These are phyloP conservation scores for Erythrophleum fordii DNA, from an alignment of 306 rosid genomes.

Conservation along the genomic window DNA sequence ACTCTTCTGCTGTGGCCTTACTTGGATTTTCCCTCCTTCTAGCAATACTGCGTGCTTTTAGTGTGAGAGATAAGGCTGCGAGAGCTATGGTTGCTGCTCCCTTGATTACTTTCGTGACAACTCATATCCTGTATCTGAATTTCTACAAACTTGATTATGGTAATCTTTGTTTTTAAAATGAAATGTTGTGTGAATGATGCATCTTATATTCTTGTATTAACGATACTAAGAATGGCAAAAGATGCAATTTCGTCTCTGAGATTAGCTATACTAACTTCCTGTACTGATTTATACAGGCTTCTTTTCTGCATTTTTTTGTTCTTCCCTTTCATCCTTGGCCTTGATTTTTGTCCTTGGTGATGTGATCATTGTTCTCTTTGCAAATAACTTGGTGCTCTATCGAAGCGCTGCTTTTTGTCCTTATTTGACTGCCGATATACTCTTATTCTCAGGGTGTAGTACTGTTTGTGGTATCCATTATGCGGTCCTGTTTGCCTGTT, in stretches of 20 bases:
- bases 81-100: slow-evolving; percentile 94
- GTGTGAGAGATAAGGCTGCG: slow-evolving; percentile 86
- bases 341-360: not conserved
- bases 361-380: slow-evolving; percentile 1
- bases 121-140: slow-evolving; percentile 92
- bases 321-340: not conserved
- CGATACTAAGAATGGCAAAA: not conserved
- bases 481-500: not conserved
- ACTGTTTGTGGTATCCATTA: not conserved
- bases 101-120: slow-evolving; percentile 74
- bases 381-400: not conserved
- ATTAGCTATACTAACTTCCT: slow-evolving; percentile 4
- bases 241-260: slow-evolving; percentile 3
- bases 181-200: slow-evolving; percentile 16
- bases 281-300: not conserved
- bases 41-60: slow-evolving; percentile 53
- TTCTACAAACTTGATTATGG: slow-evolving; percentile 77
- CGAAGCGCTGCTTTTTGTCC: not conserved
- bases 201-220: slow-evolving; percentile 26
- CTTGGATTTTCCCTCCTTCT: slow-evolving; percentile 67
- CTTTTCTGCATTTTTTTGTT: slow-evolving; percentile 11
- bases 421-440: not conserved
- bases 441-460: not conserved
- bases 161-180: slow-evolving; percentile 46
- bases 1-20: slow-evolving; percentile 70